Evolutionary conservation across 1,284 basidiomycete genomes (phyloP).

Genomic region (Takashimella koratensis): DNA sequence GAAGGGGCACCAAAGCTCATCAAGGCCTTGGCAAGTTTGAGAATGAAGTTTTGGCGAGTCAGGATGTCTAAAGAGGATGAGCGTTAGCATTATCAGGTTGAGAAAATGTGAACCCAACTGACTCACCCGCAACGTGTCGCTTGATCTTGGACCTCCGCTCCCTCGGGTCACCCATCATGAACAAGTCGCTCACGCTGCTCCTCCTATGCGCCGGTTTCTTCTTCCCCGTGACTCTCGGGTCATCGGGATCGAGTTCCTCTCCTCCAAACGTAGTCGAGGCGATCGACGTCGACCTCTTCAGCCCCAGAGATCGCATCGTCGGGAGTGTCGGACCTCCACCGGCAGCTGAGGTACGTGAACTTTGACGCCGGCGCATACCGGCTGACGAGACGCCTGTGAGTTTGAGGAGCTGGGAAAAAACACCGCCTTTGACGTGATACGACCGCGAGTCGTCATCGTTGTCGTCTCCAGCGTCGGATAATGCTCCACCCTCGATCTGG

Average conservation of each 20-base stretch:
- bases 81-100: background rate
- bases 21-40: slow-evolving; percentile 74
- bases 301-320: slow-evolving; percentile 26
- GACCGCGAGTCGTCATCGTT: slow-evolving; percentile 12
- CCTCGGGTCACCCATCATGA: slow-evolving; percentile 7
- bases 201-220: slow-evolving; percentile 7
- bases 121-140: slow-evolving; percentile 32
- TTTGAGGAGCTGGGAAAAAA: slow-evolving; percentile 30
- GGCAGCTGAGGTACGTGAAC: slow-evolving; percentile 10
- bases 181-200: slow-evolving; percentile 19
- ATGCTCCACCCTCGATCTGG: slow-evolving; percentile 19
- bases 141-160: slow-evolving; percentile 19
- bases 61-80: slow-evolving; percentile 55
- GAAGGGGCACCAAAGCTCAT: slow-evolving; percentile 79
- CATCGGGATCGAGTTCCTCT: slow-evolving; percentile 31
- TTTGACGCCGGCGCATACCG: slow-evolving; percentile 14
- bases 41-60: slow-evolving; percentile 68
- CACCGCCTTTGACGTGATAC: slow-evolving; percentile 28
- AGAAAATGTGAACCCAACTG: background rate
- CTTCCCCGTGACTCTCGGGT: slow-evolving; percentile 32
- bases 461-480: background rate
- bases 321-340: slow-evolving; percentile 15
- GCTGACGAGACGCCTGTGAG: slow-evolving; percentile 21
- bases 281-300: slow-evolving; percentile 15
- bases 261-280: slow-evolving; percentile 18